Percentiles rank a stretch among this genome's conserved stretches.
Conservation (phyloP, 306 rosid species). For the Casuarina glauca region DNA sequence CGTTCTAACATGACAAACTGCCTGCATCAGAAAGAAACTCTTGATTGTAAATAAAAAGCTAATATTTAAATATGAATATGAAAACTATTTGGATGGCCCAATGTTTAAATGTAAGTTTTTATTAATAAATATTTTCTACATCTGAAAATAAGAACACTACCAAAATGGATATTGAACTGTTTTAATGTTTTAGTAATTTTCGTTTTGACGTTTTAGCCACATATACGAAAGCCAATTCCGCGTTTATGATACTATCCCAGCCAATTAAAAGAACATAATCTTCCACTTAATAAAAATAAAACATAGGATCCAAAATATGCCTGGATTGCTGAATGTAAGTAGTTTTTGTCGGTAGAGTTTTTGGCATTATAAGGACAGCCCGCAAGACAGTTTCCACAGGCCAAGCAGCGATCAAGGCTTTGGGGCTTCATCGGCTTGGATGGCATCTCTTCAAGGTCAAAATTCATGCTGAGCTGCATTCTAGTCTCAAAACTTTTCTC, state of each 20-base stretch:
- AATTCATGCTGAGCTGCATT: slow-evolving; percentile 35
- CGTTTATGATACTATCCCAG: not conserved
- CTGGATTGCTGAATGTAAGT: slow-evolving; percentile 33
- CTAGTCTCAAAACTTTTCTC: slow-evolving; percentile 29
- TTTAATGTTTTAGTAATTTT: not conserved
- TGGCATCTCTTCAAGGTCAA: slow-evolving; percentile 27
- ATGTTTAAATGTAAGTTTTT: too few relatives aligned
- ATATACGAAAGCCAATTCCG: not conserved
- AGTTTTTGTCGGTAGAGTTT: slow-evolving; percentile 36
- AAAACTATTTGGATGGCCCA: not conserved
- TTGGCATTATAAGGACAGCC: slow-evolving; percentile 44
- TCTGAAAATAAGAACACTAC: not conserved
- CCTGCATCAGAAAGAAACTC: slow-evolving; percentile 16
- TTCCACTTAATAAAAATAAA: not conserved
- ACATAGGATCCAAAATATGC: slow-evolving; percentile 11
- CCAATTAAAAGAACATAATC: not conserved
- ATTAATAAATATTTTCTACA: not conserved
- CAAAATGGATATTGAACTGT: not conserved
- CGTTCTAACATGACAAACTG: slow-evolving; percentile 32
- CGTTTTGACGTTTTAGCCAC: not conserved
- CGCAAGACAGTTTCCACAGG: slow-evolving; percentile 42
- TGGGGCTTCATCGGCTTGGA: slow-evolving; percentile 4
- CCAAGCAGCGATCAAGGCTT: slow-evolving; percentile 26
- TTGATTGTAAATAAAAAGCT: not conserved
- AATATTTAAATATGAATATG: not conserved